Percentiles rank a stretch among this genome's conserved stretches.
These are phyloP conservation scores for Naegleria fowleri DNA, from an alignment of 208 protist genomes.

Conservation along the genomic window DNA sequence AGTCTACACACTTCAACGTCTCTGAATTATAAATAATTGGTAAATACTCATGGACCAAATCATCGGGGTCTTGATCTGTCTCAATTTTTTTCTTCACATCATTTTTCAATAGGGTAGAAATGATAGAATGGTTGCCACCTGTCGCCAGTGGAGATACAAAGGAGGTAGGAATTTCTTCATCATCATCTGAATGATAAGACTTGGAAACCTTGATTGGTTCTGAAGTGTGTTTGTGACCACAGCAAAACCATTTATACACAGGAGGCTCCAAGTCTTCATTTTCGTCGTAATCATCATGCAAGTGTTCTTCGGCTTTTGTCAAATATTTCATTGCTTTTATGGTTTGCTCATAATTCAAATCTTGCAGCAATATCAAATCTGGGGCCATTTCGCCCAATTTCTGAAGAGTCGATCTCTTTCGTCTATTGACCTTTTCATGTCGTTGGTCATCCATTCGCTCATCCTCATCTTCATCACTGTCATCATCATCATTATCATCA, in stretches of 20 bases:
- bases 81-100: background rate
- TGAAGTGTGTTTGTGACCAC: background rate
- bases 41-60: background rate
- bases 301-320: background rate
- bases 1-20: background rate
- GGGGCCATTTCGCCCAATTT: background rate
- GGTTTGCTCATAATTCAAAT: background rate
- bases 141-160: no score
- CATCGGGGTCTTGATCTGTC: background rate
- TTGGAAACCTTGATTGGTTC: background rate
- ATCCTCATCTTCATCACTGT: background rate
- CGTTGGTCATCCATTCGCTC: background rate
- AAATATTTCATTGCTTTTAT: background rate
- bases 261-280: background rate
- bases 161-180: background rate
- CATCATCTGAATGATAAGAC: background rate
- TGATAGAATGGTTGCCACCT: background rate
- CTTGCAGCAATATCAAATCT: background rate
- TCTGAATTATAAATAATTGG: conserved; percentile 16
- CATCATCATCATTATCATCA: background rate
- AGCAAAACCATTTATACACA: background rate
- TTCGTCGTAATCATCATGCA: background rate
- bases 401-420: background rate
- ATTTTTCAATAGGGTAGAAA: background rate
- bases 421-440: no score